Conservation (phyloP, 2,329 filamentous ascomycete genomes). For the Akanthomyces muscarius region DNA sequence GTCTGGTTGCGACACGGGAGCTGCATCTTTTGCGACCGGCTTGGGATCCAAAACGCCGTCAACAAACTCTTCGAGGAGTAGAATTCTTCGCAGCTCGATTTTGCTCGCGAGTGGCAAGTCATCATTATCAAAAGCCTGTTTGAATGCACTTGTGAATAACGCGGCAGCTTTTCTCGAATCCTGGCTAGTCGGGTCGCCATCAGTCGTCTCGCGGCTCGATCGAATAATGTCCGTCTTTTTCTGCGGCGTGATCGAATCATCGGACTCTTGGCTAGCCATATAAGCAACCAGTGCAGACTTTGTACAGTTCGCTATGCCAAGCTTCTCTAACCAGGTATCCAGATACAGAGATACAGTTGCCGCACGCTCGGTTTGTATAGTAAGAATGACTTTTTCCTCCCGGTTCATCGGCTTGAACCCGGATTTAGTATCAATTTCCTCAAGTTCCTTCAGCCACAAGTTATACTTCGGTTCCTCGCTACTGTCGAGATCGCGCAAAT, state of each 20-base stretch:
- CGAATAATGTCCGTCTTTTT: constrained; percentile 51
- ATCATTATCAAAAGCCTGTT: constrained; percentile 46
- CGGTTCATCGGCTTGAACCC: constrained; percentile 53
- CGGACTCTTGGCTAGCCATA: constrained; percentile 47
- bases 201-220: constrained; percentile 42
- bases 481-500: constrained; percentile 53
- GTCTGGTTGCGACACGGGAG: constrained; percentile 31
- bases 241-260: constrained; percentile 48
- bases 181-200: constrained; percentile 32
- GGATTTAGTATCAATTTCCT: constrained; percentile 54
- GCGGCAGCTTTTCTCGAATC: constrained; percentile 41
- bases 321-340: constrained; percentile 48
- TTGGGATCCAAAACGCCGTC: constrained; percentile 53
- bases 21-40: constrained; percentile 45
- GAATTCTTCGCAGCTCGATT: constrained; percentile 48
- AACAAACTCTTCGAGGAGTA: constrained; percentile 50
- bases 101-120: constrained; percentile 31
- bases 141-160: constrained; percentile 55
- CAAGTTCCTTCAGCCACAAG: constrained; percentile 53
- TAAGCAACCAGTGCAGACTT: constrained; percentile 50
- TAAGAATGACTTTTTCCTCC: constrained; percentile 46
- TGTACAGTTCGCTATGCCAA: constrained; percentile 48
- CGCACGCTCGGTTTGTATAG: constrained; percentile 49
- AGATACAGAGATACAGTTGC: constrained; percentile 50
- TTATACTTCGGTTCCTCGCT: constrained; percentile 54